phyloP scores from a whole-genome alignment of 176 grass and related monocot genomes.

The Carex scoparia region DNA sequence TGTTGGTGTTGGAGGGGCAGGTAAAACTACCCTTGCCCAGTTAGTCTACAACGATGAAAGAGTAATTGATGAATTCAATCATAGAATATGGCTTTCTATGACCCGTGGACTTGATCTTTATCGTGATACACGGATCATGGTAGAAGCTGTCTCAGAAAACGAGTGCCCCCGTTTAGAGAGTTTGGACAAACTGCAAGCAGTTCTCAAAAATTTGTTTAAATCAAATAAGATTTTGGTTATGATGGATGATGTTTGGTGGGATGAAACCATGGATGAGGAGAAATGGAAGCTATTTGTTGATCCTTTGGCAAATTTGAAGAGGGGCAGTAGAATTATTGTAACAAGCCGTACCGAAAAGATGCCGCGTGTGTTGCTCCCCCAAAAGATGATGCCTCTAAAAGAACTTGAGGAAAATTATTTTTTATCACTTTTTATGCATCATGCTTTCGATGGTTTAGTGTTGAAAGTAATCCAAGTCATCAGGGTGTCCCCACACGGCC shows the following conservation, averaged over 20 bases:
- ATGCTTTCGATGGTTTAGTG: background rate
- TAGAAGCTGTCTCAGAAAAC: background rate
- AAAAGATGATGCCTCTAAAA: background rate
- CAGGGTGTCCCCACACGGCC: too few relatives aligned
- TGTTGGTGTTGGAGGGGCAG: constrained; percentile 3
- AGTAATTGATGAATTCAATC: background rate
- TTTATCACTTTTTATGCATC: background rate
- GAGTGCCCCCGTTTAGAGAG: background rate
- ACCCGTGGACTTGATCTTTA: background rate
- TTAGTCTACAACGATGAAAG: background rate
- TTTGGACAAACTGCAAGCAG: background rate
- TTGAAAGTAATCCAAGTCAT: too few relatives aligned
- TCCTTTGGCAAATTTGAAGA: background rate
- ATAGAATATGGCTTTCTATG: constrained; percentile 15
- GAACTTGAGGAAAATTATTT: background rate
- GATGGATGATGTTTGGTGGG: constrained; percentile 5
- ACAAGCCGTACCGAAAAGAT: background rate
- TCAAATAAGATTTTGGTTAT: constrained; percentile 4
- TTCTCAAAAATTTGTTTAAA: background rate
- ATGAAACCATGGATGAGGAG: background rate
- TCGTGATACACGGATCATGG: background rate
- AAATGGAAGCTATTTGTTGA: constrained; percentile 9
- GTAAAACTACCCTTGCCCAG: background rate
- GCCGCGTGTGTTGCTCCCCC: background rate
- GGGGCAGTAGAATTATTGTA: background rate